These are phyloP conservation scores for Coix lacrymajobi DNA, from an alignment of 176 grass and related monocot genomes.

Conservation along the genomic window DNA sequence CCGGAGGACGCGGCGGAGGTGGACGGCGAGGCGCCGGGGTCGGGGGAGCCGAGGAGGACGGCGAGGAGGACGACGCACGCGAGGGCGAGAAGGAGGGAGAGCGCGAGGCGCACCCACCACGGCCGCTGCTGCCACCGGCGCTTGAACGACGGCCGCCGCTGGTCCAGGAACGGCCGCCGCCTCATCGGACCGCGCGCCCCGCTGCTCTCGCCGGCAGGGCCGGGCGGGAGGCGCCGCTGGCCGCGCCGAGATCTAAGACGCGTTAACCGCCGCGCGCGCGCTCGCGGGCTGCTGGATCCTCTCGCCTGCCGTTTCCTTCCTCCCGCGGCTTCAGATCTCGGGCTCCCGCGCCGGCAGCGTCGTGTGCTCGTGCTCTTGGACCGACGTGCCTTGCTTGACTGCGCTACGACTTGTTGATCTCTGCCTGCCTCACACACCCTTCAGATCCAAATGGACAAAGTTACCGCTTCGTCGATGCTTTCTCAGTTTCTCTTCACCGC, in stretches of 20 bases:
- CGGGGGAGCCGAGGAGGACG: slow-evolving; percentile 37
- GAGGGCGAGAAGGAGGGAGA: slow-evolving; percentile 44
- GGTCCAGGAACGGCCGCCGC: slow-evolving; percentile 64
- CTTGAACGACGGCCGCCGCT: slow-evolving; percentile 53
- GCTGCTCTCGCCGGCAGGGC: background rate
- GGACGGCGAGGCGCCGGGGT: slow-evolving; percentile 12
- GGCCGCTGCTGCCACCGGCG: slow-evolving; percentile 68
- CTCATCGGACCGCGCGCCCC: slow-evolving; percentile 33
- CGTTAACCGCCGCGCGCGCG: background rate
- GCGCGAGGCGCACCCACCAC: slow-evolving; percentile 45
- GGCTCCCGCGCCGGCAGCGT: slow-evolving; percentile 2
- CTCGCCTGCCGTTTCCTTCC: background rate
- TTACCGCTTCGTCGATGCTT: background rate
- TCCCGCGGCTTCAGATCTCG: slow-evolving; percentile 35
- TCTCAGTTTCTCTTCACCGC: background rate
- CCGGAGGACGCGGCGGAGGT: slow-evolving; percentile 3
- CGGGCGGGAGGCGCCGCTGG: background rate
- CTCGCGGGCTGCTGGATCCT: background rate
- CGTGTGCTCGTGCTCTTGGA: background rate
- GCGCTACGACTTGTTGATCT: slow-evolving; percentile 36
- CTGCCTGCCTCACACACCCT: background rate
- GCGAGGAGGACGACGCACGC: slow-evolving; percentile 35
- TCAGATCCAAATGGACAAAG: background rate
- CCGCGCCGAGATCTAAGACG: slow-evolving; percentile 24
- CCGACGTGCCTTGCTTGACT: slow-evolving; percentile 42